Conservation (phyloP, 306 rosid species). For the Inga oerstediana region DNA sequence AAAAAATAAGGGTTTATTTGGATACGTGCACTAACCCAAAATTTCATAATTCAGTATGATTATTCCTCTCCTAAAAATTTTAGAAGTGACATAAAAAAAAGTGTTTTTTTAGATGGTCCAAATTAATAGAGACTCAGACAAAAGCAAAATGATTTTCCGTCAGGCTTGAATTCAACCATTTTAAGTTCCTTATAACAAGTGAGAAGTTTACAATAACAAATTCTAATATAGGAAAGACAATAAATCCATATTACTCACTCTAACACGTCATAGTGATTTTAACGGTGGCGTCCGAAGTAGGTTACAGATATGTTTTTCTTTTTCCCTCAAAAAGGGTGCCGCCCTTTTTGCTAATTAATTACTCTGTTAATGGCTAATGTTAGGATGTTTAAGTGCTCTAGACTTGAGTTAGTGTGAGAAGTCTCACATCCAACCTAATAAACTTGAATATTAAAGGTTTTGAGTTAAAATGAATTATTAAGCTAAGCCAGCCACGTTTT, state of each 20-base stretch:
- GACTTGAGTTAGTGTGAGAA: neutral
- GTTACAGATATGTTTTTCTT: neutral
- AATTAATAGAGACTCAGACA: neutral
- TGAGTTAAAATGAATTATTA: neutral
- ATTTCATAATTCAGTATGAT: neutral
- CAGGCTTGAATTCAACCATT: neutral
- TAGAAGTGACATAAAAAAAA: neutral
- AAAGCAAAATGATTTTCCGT: neutral
- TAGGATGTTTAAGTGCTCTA: too few species aligned
- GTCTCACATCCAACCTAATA: neutral
- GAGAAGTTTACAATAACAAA: too few species aligned
- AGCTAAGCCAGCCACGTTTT: neutral
- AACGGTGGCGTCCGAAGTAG: neutral
- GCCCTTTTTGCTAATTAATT: neutral
- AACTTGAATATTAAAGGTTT: too few species aligned
- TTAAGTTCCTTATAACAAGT: too few species aligned
- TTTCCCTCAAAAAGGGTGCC: neutral
- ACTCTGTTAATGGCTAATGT: neutral
- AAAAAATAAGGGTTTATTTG: neutral
- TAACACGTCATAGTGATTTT: too few species aligned
- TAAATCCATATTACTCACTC: too few species aligned
- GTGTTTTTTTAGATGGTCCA: neutral
- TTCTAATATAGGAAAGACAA: too few species aligned
- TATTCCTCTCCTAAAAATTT: neutral
- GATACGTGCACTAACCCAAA: neutral